Evolutionary conservation across 805 yeast species (phyloP), one percentile per base, ranked within the genome.

Genomic region (Pichia sporocuriosa): DNA sequence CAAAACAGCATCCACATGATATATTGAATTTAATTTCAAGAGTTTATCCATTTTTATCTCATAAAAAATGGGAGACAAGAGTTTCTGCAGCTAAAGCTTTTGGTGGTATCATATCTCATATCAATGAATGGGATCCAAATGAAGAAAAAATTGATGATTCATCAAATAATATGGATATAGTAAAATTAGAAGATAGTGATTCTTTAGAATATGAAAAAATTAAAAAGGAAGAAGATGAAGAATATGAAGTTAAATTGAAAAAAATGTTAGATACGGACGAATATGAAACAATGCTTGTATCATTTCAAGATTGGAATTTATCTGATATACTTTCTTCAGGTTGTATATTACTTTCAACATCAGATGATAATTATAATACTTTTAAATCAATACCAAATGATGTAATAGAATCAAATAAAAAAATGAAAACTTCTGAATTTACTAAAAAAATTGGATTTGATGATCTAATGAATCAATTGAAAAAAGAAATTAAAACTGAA

Each of bases 1-100:
- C 96, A 22, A 84, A 84, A 59, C 83, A 84, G 32, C 97, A 93
- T 56, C 96, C 97, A 0, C 97, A 90, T 56, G 97, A 93, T 54
- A 77, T 85, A 17, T 70, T 87, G 40, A 82, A 82, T 44, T 66
- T 93, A 32, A 65, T 93, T 26, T 86, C 95, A 13, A 72, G 97
- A 45, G 95, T 93, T 1, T 86, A 88, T 53, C 97, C 99, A 0
- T 93, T 79, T 58, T 69, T 93, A 44, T 75, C 79, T 54, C 78
- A 87, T 21, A 73, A 70, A 44, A 87, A 81, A 63, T 93, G 99
- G 99, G 99, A 93, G 60, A 89, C 98, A 0, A 73, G 99, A 59
- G 81, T 84, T 1, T 80, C 97, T 1, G 93, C 99, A 1, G 96
- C 97, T 1, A 69, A 87, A 41, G 97, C 98, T 0, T 75, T 93